phyloP scores from a whole-genome alignment of 441 rosid species.

The Hura crepitans region DNA sequence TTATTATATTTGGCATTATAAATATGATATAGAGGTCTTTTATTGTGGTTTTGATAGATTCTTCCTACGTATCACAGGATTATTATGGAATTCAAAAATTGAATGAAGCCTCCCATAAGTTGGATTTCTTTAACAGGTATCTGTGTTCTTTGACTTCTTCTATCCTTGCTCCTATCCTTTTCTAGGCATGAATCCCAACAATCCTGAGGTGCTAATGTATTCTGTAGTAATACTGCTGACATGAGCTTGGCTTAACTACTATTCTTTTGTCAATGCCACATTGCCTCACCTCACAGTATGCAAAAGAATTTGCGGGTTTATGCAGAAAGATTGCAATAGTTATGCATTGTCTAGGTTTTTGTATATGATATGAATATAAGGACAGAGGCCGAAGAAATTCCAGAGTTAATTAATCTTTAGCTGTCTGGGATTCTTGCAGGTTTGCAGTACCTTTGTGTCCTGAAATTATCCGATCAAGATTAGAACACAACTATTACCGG shows the following conservation, averaged over 20 bases:
- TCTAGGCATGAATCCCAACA: not conserved
- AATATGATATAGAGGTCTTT: slow-evolving; percentile 10
- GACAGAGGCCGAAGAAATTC: slow-evolving; percentile 8
- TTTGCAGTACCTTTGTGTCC: slow-evolving; percentile 82
- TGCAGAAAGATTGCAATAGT: not conserved
- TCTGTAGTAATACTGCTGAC: not conserved
- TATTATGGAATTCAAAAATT: slow-evolving; percentile 62
- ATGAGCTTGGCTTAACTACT: not conserved
- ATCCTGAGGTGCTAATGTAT: not conserved
- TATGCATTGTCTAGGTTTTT: not conserved
- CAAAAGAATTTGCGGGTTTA: not conserved
- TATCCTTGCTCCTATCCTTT: not conserved
- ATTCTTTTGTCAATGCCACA: not conserved
- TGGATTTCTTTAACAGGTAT: slow-evolving; percentile 83
- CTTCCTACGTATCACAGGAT: slow-evolving; percentile 53
- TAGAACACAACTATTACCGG: slow-evolving; percentile 82
- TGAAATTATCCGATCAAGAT: slow-evolving; percentile 61
- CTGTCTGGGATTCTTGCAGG: slow-evolving; percentile 43
- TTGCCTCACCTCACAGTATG: not conserved
- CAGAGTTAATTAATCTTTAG: not conserved
- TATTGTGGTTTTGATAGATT: slow-evolving; percentile 11
- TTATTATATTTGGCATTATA: not conserved
- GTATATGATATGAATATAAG: not conserved
- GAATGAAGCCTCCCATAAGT: slow-evolving; percentile 64
- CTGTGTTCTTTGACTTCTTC: not conserved